Evolutionary conservation across 2,329 filamentous ascomycete species (phyloP).

Genomic region (Botrytis cinerea): DNA sequence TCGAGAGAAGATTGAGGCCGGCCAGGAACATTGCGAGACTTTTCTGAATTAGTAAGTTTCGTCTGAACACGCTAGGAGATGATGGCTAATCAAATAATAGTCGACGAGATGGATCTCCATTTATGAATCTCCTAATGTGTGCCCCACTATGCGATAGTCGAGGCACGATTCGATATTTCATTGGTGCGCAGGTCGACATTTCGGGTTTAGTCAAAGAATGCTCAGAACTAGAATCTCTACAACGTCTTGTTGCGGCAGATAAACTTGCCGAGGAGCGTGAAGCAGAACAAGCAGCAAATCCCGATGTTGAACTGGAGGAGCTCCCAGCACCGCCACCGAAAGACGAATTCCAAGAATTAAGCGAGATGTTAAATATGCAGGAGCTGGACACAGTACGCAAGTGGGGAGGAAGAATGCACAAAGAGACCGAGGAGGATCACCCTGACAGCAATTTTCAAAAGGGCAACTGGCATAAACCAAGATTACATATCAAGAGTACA

Average conservation of each 20-base stretch:
- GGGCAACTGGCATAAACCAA: conserved; percentile 46
- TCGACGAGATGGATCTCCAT: conserved; percentile 65
- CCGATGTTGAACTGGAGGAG: conserved; percentile 22
- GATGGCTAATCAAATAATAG: conserved; percentile 40
- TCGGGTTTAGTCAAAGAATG: conserved; percentile 63
- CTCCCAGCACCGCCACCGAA: conserved; percentile 43
- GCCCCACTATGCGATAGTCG: conserved; percentile 64
- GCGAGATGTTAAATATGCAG: conserved; percentile 67
- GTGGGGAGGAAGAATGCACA: conserved; percentile 64
- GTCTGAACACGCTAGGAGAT: conserved; percentile 12
- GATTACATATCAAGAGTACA: conserved; percentile 46
- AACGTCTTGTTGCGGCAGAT: conserved; percentile 44
- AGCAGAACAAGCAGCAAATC: conserved; percentile 25
- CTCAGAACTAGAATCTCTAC: conserved; percentile 60
- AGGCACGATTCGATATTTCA: conserved; percentile 63
- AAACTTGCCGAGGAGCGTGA: conserved; percentile 38
- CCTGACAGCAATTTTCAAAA: conserved; percentile 43
- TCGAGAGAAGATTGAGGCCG: conserved; percentile 59
- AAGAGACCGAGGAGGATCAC: conserved; percentile 47
- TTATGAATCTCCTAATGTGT: conserved; percentile 67
- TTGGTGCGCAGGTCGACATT: conserved; percentile 67
- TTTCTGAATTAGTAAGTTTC: conserved; percentile 68
- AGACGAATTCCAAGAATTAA: conserved; percentile 65
- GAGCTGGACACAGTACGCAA: conserved; percentile 67
- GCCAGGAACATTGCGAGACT: conserved; percentile 72